phyloP scores from a whole-genome alignment of 257 asterid species.

The Thymus mandschuricus region DNA sequence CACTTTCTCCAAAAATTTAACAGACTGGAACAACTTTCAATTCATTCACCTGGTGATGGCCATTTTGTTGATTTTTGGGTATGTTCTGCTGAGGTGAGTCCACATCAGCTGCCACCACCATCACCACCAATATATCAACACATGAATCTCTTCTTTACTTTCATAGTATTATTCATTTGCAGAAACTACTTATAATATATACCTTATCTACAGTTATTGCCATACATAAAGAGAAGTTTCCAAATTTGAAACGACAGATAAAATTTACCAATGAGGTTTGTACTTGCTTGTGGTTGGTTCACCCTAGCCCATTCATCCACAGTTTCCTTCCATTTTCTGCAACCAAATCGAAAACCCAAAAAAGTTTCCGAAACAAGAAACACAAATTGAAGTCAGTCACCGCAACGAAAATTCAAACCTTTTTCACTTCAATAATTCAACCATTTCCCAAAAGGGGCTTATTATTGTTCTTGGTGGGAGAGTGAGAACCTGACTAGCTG shows the following conservation, averaged over 20 bases:
- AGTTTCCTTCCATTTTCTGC: conserved; percentile 92
- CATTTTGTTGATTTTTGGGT: conserved; percentile 66
- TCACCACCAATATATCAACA: conserved; percentile 46
- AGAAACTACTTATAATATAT: conserved; percentile 18
- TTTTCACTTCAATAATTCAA: neutral
- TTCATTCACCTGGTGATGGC: conserved; percentile 89
- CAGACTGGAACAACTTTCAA: conserved; percentile 32
- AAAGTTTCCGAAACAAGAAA: conserved; percentile 22
- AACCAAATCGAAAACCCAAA: conserved; percentile 22
- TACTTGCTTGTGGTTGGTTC: conserved; percentile 60
- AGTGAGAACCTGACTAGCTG: conserved; percentile 76
- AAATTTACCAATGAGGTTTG: conserved; percentile 66
- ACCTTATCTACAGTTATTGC: conserved; percentile 7
- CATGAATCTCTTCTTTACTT: conserved; percentile 32
- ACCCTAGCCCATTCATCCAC: conserved; percentile 95
- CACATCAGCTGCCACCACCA: conserved; percentile 82
- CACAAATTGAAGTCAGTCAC: conserved; percentile 7
- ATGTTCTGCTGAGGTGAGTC: conserved; percentile 92
- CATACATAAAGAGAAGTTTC: neutral
- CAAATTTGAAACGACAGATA: neutral
- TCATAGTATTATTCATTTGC: conserved; percentile 29
- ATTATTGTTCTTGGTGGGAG: neutral
- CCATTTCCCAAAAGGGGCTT: neutral
- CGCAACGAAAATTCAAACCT: neutral
- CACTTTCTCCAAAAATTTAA: conserved; percentile 26